Evolutionary conservation across 345 rosid genomes (phyloP).

Genomic region (Heritiera littoralis): DNA sequence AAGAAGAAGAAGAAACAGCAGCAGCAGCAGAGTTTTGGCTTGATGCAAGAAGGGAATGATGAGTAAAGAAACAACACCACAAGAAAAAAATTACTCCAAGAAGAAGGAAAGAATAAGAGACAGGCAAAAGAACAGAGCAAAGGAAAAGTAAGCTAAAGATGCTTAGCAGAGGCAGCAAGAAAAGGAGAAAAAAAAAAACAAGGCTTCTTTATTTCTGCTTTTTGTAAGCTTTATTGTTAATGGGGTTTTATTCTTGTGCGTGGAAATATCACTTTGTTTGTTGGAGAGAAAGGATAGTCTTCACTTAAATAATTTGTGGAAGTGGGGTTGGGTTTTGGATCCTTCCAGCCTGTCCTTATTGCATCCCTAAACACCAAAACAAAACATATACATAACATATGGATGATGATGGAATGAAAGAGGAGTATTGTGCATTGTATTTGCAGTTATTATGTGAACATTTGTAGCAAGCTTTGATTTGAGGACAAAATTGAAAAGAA

Average conservation of each 20-base stretch:
- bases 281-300: constrained; percentile 14
- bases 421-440: too few relatives aligned
- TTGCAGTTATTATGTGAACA: neutral
- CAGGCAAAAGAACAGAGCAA: constrained; percentile 32
- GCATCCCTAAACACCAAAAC: constrained; percentile 25
- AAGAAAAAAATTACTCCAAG: constrained; percentile 31
- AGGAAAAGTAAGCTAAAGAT: constrained; percentile 51
- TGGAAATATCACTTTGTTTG: neutral
- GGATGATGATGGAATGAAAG: neutral
- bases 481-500: neutral
- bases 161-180: constrained; percentile 62
- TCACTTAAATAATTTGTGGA: constrained; percentile 39
- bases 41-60: constrained; percentile 29
- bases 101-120: constrained; percentile 40
- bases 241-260: constrained; percentile 22
- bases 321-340: constrained; percentile 55
- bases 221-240: constrained; percentile 37
- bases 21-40: constrained; percentile 14
- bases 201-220: constrained; percentile 46
- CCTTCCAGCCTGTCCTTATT: constrained; percentile 70
- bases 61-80: constrained; percentile 29
- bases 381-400: neutral
- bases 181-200: constrained; percentile 35
- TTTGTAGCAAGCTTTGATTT: neutral
- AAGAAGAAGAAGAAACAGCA: constrained; percentile 12